phyloP scores from a whole-genome alignment of 495 filamentous ascomycete genomes.

The Penicillium coprophilum region DNA sequence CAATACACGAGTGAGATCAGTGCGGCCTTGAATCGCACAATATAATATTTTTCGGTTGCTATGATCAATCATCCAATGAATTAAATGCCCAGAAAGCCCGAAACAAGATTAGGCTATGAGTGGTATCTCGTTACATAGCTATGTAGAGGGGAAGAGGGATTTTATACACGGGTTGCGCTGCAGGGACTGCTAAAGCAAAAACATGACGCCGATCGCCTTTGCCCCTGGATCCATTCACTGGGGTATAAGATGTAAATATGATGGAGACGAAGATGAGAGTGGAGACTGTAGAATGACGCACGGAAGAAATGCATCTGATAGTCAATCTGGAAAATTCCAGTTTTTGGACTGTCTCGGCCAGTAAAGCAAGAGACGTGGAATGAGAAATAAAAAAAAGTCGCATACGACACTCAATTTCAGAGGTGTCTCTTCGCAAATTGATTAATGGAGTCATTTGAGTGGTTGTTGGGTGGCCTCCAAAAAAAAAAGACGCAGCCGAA shows the following conservation, averaged over 20 bases:
- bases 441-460: not conserved
- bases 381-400: not conserved
- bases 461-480: not conserved
- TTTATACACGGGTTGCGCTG: slow-evolving; percentile 25
- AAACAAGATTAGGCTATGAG: not conserved
- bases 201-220: slow-evolving; percentile 21
- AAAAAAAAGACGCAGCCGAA: not conserved
- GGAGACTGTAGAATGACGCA: slow-evolving; percentile 14
- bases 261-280: slow-evolving; percentile 20
- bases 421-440: not conserved
- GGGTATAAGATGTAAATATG: slow-evolving; percentile 28
- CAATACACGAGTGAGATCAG: not conserved
- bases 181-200: slow-evolving; percentile 9
- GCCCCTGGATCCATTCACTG: slow-evolving; percentile 24
- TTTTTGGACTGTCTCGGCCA: not conserved
- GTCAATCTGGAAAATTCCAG: not conserved
- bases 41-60: not conserved
- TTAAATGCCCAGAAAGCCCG: not conserved
- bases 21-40: not conserved
- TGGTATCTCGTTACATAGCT: slow-evolving; percentile 15
- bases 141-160: slow-evolving; percentile 15
- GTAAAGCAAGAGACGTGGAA: not conserved
- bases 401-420: not conserved
- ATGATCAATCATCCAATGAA: not conserved
- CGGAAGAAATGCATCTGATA: slow-evolving; percentile 4